Evolutionary conservation across 2,329 filamentous ascomycete species (phyloP), one percentile per base, ranked within the genome.

Genomic region (Hymenoscyphus salicellus): DNA sequence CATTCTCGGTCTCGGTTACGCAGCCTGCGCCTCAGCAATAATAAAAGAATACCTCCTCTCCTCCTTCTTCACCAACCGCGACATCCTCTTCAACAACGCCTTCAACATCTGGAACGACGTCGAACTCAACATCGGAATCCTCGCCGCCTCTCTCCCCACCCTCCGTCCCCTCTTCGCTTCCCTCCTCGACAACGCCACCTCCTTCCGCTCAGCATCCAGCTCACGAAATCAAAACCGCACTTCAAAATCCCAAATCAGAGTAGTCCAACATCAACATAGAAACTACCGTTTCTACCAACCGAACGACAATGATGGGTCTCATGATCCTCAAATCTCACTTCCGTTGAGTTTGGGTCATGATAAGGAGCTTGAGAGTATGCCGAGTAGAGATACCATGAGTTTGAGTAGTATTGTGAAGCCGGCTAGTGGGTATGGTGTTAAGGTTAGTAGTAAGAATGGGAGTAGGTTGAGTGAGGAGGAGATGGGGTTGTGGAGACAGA

Each of bases 21-120:
- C 64, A 60, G 79, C 79, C 0, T 80, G 77, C 61, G 76, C 74
- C 3, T 79, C 79, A 23, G 78, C 77, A 1, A 79, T 81, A 23
- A 71, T 80, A 41, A 81, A 81, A 68, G 74, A 77, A 6, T 70
- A 77, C 14, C 73, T 75, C 26, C 79, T 81, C 62, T 74, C 71
- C 55, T 72, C 60, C 6, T 77, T 78, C 63, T 73, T 81, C 61
- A 57, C 65, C 0, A 72, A 78, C 10, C 65, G 66, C 0, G 79
- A 81, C 65, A 77, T 73, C 55, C 75, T 73, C 17, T 72, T 68
- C 43, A 49, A 69, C 20, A 66, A 72, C 67, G 70, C 73, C 1
- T 80, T 80, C 71, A 77, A 77, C 38, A 73, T 82, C 17, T 81
- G 79, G 79, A 78, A 78, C 68, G 77, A 75, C 64, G 76, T 81